A percentile compares a stretch with the other conserved stretches of the same genome.
These are phyloP conservation scores for Paxillus rubicundulus DNA, from an alignment of 768 basidiomycete species.

Conservation along the genomic window DNA sequence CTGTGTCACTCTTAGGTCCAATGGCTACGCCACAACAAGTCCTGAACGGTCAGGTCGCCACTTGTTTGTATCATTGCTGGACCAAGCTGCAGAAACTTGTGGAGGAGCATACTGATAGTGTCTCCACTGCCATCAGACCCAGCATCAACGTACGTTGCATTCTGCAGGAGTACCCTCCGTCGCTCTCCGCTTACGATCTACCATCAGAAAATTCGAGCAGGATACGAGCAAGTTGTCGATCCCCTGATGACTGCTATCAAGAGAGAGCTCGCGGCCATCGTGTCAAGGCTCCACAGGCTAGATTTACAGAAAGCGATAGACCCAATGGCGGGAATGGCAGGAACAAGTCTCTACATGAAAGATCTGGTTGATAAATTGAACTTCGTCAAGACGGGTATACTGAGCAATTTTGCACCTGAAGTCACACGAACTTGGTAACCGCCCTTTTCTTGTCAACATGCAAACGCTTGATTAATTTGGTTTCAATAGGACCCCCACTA, in stretches of 20 bases:
- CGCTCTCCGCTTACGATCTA: background rate
- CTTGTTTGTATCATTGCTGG: conserved; percentile 47
- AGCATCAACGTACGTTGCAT: conserved; percentile 52
- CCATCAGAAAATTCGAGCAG: conserved; percentile 23
- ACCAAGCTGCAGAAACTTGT: conserved; percentile 23
- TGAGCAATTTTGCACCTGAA: conserved; percentile 74
- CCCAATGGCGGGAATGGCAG: conserved; percentile 50
- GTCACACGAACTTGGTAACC: conserved; percentile 68
- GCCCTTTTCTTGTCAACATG: background rate
- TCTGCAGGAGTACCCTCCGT: background rate
- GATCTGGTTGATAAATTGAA: conserved; percentile 73
- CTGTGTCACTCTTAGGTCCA: conserved; percentile 72
- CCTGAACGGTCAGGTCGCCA: conserved; percentile 74
- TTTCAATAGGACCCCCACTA: conserved; percentile 50
- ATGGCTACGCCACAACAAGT: conserved; percentile 75
- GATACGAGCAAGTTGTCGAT: conserved; percentile 58
- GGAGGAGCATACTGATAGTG: conserved; percentile 33
- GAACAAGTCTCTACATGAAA: conserved; percentile 81
- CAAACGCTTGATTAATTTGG: background rate
- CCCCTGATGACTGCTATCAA: conserved; percentile 67
- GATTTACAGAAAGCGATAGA: conserved; percentile 77
- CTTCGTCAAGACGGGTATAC: conserved; percentile 78
- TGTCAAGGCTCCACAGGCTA: conserved; percentile 80
- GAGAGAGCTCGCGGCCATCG: conserved; percentile 75
- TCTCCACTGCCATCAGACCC: conserved; percentile 53